Evolutionary conservation across 2,329 filamentous ascomycete genomes (phyloP).

Genomic region (Calonectria leucothoes): DNA sequence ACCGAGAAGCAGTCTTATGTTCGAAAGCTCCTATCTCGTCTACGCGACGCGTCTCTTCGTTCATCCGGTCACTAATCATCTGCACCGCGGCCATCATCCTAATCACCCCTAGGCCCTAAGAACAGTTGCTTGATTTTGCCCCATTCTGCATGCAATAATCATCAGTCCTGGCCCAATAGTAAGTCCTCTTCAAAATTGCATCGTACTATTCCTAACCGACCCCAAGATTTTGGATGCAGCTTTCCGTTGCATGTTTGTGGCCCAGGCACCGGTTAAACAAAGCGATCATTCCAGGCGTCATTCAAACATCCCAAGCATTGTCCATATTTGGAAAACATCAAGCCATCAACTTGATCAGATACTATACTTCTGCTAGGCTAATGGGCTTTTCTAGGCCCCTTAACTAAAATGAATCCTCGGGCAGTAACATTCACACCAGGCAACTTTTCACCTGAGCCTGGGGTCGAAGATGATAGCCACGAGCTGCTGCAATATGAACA

Average conservation of each 20-base stretch:
- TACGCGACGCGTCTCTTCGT: not conserved
- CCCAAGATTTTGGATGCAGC: not conserved
- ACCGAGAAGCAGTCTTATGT: not conserved
- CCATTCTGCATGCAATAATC: not conserved
- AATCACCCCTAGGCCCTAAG: not conserved
- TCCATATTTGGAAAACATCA: not conserved
- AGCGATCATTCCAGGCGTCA: not conserved
- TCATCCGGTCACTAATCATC: not conserved
- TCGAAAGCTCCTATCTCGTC: not conserved
- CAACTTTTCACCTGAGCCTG: not conserved
- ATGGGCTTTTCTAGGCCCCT: not conserved
- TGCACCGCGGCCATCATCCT: not conserved
- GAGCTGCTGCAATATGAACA: too few species aligned
- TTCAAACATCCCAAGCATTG: not conserved
- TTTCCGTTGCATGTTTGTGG: not conserved
- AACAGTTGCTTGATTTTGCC: not conserved
- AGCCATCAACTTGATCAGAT: not conserved
- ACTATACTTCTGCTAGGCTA: not conserved
- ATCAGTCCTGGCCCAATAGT: not conserved
- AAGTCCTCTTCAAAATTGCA: not conserved
- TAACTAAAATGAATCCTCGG: constrained; percentile 42
- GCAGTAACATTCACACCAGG: constrained; percentile 42
- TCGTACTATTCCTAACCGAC: not conserved
- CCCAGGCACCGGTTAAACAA: not conserved
- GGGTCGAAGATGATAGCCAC: not conserved